These are phyloP conservation scores for Aspergillus novoparasiticus DNA, from an alignment of 2,329 filamentous ascomycete genomes.

Conservation along the genomic window DNA sequence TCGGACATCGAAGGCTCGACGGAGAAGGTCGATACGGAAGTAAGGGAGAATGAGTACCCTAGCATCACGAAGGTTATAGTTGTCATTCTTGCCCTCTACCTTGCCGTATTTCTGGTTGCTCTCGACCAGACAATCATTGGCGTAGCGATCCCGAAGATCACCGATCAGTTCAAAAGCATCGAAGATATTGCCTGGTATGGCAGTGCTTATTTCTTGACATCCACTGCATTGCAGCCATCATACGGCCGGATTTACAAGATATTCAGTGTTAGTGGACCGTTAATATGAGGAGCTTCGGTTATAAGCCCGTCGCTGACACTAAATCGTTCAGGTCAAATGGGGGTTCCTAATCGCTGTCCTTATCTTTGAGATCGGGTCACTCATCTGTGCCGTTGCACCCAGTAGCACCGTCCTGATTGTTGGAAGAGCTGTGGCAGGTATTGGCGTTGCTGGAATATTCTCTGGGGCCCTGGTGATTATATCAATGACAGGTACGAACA, in stretches of 20 bases:
- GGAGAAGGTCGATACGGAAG: not conserved
- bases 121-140: slow-evolving; percentile 38
- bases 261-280: slow-evolving; percentile 17
- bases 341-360: slow-evolving; percentile 37
- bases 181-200: slow-evolving; percentile 68
- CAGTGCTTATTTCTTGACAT: slow-evolving; percentile 45
- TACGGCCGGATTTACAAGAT: slow-evolving; percentile 59
- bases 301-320: not conserved
- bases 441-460: slow-evolving; percentile 41
- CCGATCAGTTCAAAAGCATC: slow-evolving; percentile 24
- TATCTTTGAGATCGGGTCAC: slow-evolving; percentile 43
- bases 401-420: slow-evolving; percentile 37
- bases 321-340: slow-evolving; percentile 33
- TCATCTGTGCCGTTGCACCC: slow-evolving; percentile 40
- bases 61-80: slow-evolving; percentile 17
- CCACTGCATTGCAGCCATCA: slow-evolving; percentile 8
- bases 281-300: not conserved
- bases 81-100: slow-evolving; percentile 25
- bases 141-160: slow-evolving; percentile 28
- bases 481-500: slow-evolving; percentile 18
- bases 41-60: slow-evolving; percentile 20
- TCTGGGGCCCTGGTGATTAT: slow-evolving; percentile 31
- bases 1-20: not conserved
- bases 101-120: slow-evolving; percentile 29
- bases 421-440: slow-evolving; percentile 40